phyloP scores from a whole-genome alignment of 169 alveolate genomes.

The Cryptosporidium sp. region DNA sequence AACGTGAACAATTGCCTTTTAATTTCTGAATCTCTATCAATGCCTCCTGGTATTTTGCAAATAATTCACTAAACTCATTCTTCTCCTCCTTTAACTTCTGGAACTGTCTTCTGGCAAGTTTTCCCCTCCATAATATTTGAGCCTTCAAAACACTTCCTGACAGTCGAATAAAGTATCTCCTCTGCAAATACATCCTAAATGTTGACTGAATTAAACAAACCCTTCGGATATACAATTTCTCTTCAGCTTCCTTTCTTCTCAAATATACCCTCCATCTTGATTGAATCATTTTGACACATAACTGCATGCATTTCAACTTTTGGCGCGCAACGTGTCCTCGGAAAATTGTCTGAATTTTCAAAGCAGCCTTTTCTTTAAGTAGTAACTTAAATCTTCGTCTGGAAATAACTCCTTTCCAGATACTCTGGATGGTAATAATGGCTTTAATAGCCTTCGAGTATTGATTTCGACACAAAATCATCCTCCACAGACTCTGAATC shows the following conservation, averaged over 20 bases:
- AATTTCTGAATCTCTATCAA: conserved; percentile 81
- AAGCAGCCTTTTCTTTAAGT: conserved; percentile 46
- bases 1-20: conserved; percentile 82
- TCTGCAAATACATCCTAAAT: conserved; percentile 80
- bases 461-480: neutral
- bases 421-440: conserved; percentile 38
- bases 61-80: conserved; percentile 79
- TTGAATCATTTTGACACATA: conserved; percentile 42
- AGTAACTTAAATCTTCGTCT: conserved; percentile 21
- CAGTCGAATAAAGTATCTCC: conserved; percentile 76
- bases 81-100: conserved; percentile 83
- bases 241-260: conserved; percentile 63
- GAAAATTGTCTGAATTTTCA: conserved; percentile 34
- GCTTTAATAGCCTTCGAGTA: neutral
- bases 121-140: conserved; percentile 84
- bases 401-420: conserved; percentile 56
- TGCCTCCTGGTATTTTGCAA: conserved; percentile 81
- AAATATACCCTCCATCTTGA: conserved; percentile 43
- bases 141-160: conserved; percentile 79
- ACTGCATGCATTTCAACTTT: conserved; percentile 18
- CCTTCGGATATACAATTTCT: conserved; percentile 56
- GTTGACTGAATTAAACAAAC: conserved; percentile 86
- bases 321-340: conserved; percentile 60
- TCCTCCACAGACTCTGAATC: conserved; percentile 79
- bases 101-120: conserved; percentile 83